Evolutionary conservation across 371 early-diverging fungal genomes (phyloP).

Genomic region (Apophysomyces elegans): DNA sequence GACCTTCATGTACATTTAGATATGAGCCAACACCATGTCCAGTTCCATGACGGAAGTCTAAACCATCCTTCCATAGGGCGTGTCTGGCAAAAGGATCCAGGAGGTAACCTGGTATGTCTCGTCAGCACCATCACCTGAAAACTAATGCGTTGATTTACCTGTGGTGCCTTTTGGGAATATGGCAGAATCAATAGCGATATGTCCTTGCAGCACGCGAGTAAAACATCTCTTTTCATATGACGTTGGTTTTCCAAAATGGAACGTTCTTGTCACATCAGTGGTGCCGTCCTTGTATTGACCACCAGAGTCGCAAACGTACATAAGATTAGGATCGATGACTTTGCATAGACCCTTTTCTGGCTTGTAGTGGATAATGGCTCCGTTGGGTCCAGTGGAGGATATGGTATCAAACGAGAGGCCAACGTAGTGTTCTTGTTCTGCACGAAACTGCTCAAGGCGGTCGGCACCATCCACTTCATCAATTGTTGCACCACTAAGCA

Average conservation of each 20-base stretch:
- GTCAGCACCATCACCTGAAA: not conserved
- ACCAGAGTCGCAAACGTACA: slow-evolving; percentile 98
- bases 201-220: slow-evolving; percentile 98
- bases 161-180: slow-evolving; percentile 91
- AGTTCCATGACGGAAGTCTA: slow-evolving; percentile 99
- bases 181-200: slow-evolving; percentile 88
- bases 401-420: slow-evolving; percentile 98
- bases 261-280: slow-evolving; percentile 98
- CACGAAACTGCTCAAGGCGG: slow-evolving; percentile 72
- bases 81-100: slow-evolving; percentile 91
- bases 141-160: slow-evolving; percentile 32
- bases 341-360: slow-evolving; percentile 79
- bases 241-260: slow-evolving; percentile 91
- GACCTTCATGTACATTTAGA: slow-evolving; percentile 98
- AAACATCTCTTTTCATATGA: slow-evolving; percentile 90
- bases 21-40: slow-evolving; percentile 99
- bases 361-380: slow-evolving; percentile 99
- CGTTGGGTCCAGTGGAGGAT: slow-evolving; percentile 94
- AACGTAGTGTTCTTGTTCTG: slow-evolving; percentile 72
- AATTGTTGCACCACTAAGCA: slow-evolving; percentile 61
- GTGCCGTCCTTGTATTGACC: slow-evolving; percentile 99
- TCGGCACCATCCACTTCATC: slow-evolving; percentile 86
- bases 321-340: slow-evolving; percentile 57
- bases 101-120: slow-evolving; percentile 62
- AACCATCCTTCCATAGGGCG: slow-evolving; percentile 90